Base-by-base conservation (phyloP, 768 basidiomycete genomes). In the Tulasnella sp. region DNA sequence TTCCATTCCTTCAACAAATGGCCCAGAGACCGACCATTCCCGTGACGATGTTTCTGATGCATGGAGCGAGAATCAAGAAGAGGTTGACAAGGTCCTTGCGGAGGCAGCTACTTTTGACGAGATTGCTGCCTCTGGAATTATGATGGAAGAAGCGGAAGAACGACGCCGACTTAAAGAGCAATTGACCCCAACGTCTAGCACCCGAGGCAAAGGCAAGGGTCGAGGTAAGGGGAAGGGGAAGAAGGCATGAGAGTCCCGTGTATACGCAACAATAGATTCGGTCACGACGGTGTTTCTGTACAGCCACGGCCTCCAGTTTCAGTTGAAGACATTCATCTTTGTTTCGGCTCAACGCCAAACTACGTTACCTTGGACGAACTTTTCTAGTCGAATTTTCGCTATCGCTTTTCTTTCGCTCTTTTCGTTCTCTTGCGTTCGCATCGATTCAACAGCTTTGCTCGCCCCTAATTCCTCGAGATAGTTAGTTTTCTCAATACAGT, bases 91-190 rank as follows among this genome's bases (percentile, higher is more conserved):
- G n/a, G 72, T 46, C 26, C 35, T 78, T 23, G 71, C 70, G 5
- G 77, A 78, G 51, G 77, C 76, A 48, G 46, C 51, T 5, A 39
- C 40, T 15, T 78, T 73, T 51, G 77, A 78, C 55, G 77, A 78
- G 29, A 73, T 78, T 51, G 39, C 23, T 35, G 76, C 42, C 35
- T 40, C 44, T 18, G 77, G 77, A 5, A 67, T 73, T 26, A 57
- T 74, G 73, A 51, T 73, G 39, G 77, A 78, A 46, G 73, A 78
- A 57, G 77, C 48, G 46, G 73, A 78, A 42, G 76, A 77, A 35
- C 40, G 73, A n/a, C 57, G 40, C 35, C 70, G 55, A 37, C 44
- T 48, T 11, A 74, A 57, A 29, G 73, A 46, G 42, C n/a, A 57
- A 13, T 18, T 74, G 32, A 40, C 9, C 44, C 40, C 23, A 26